Evolutionary conservation across 2,329 filamentous ascomycete genomes (phyloP), one percentile per base, ranked within the genome.

Genomic region (Calonectria multiphialidica): DNA sequence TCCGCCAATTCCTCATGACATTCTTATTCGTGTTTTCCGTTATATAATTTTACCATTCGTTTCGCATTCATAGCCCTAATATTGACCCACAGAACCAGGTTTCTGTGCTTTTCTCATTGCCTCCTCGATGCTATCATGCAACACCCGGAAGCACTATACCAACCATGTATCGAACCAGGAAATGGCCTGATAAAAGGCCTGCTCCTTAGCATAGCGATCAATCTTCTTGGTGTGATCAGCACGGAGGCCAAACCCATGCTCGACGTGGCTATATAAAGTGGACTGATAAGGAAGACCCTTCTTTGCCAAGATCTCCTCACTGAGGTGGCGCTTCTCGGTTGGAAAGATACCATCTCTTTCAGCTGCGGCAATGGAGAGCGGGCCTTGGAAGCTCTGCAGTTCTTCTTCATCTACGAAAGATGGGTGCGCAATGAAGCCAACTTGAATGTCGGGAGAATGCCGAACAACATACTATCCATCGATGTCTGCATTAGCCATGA

Each of bases 101-200:
- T 30, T 30, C 28, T 30, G 28, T 30, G 28, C 28, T 8, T 5
- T 30, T 30, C 28, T 30, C 8, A n/a, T n/a, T n/a, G n/a, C n/a
- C n/a, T n/a, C n/a, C n/a, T 8, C 28, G 28, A 8, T 30, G 5
- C 28, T 5, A 30, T 30, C 28, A 30, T 30, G 28, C 28, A 30
- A 30, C 28, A 30, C 5, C 5, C 8, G 28, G 28, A 30, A 49
- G 45, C n/a, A 23, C 13, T 49, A 49, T 13, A 49, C n/a, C 45
- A 49, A 25, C 45, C 45, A 49, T 2, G 45, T 18, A 30, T 70
- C 59, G 28, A 70, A 70, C 45, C 44, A 70, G 8, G 47, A n/a
- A 15, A 70, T 23, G 16, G 67, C 67, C 47, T 69, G 66, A 2
- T 55, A 53, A 25, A 70, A 70, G 15, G 67, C 59, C 21, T 70